Base-by-base conservation (phyloP, 2,329 filamentous ascomycete species). In the Ceratocystis huliohia region DNA sequence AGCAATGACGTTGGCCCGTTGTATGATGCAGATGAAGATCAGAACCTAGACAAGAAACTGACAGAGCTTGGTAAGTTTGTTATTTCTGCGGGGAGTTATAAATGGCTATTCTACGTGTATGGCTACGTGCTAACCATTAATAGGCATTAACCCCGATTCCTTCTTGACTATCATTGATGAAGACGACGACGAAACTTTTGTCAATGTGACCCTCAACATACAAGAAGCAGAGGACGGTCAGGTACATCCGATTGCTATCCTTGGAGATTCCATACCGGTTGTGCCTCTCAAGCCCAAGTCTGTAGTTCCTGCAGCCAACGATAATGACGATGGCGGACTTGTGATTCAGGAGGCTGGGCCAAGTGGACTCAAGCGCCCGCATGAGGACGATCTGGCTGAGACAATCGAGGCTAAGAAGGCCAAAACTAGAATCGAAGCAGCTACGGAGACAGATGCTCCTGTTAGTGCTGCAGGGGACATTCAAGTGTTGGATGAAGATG, bases 121-220 rank as follows among this genome's bases (percentile, higher is more conserved):
- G 25, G 10, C 46, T 56, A 56, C 48, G 8, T 33, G 37, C 72
- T 74, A 73, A 74, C 69, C 22, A 53, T 50, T 17, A 57, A 69
- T 69, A 86, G 83, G 87, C 10, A 84, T 96, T 71, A 82, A 82
- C 67, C 79, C 82, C 28, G 88, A 88, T 69, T 86, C 82, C 64
- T 93, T 95, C 74, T 76, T 97, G 69, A 95, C 89, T 0, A 78
- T 97, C 64, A 86, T 88, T n/a, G 94, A 95, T 66, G 88, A 91
- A 61, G 88, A 92, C 65, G 87, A 90, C 53, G 81, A 87, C 0
- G 80, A 84, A 61, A 82, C 88, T 0, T 86, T 88, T 68, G 87
- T 96, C 66, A 93, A 96, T 69, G 81, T 97, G 1, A 82, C 93
- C 64, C 78, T 96, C 15, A 82, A 84, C 69, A 80, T 91, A 65